Conservation (phyloP, 2,329 filamentous ascomycete genomes). For the Tolypocladium guangdongense region DNA sequence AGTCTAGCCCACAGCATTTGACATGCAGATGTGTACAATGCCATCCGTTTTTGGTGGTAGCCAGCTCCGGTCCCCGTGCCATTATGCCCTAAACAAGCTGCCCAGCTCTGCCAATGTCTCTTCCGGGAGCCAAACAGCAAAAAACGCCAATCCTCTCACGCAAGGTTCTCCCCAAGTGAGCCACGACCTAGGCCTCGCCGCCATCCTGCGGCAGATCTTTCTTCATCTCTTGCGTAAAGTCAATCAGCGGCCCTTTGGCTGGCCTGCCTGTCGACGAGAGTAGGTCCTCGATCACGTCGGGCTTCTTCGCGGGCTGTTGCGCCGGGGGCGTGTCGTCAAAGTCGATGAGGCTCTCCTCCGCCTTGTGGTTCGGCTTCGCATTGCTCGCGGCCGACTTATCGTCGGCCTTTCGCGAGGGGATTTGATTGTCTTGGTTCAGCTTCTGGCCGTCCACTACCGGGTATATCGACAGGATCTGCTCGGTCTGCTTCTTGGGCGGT, state of each 20-base stretch:
- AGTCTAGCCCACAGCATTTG: not conserved
- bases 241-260: slow-evolving; percentile 39
- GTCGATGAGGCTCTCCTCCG: slow-evolving; percentile 40
- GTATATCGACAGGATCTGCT: slow-evolving; percentile 80
- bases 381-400: slow-evolving; percentile 3
- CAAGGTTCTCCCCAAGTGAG: not conserved
- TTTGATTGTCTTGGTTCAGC: slow-evolving; percentile 39
- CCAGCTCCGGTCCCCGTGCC: not conserved
- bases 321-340: slow-evolving; percentile 31
- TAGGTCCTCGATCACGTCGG: slow-evolving; percentile 31
- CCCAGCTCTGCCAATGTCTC: not conserved
- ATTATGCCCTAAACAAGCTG: not conserved
- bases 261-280: slow-evolving; percentile 36
- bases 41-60: not conserved
- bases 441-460: slow-evolving; percentile 75
- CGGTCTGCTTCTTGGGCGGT: slow-evolving; percentile 56
- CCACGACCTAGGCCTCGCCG: not conserved
- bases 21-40: not conserved
- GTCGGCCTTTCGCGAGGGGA: slow-evolving; percentile 31
- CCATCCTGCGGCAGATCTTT: slow-evolving; percentile 29
- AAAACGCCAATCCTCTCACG: slow-evolving; percentile 1
- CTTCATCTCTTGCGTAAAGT: slow-evolving; percentile 45
- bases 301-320: slow-evolving; percentile 2
- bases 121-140: not conserved
- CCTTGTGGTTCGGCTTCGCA: slow-evolving; percentile 6